Percentiles rank a stretch among this genome's conserved stretches.
phyloP scores from a whole-genome alignment of 202 grass and related monocot species.

The Panicum virgatum region DNA sequence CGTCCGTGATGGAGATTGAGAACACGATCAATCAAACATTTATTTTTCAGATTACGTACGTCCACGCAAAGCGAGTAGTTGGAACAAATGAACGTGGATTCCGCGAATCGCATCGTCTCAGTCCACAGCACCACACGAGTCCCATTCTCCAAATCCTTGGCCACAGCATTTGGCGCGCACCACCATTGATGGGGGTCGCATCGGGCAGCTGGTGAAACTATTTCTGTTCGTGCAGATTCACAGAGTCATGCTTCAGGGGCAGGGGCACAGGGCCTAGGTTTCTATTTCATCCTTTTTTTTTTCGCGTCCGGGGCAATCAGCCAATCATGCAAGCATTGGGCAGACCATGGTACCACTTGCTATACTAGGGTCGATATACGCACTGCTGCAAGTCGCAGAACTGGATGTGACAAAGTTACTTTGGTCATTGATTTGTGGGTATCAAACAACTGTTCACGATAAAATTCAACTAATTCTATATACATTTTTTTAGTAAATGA shows the following conservation, averaged over 20 bases:
- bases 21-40: not conserved
- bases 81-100: constrained; percentile 8
- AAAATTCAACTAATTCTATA: no score
- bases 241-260: not conserved
- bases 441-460: no score
- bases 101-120: constrained; percentile 9
- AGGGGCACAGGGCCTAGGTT: not conserved
- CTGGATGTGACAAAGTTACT: no score
- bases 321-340: constrained; percentile 1
- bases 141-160: not conserved
- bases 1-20: not conserved
- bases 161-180: not conserved
- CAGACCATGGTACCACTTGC: no score
- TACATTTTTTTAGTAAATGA: no score
- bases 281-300: constrained; percentile 18
- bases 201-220: no score
- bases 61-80: constrained; percentile 17
- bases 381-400: no score
- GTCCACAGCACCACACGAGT: not conserved
- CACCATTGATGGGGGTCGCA: no score
- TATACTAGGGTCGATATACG: no score
- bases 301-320: constrained; percentile 4
- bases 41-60: not conserved
- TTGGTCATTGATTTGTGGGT: no score
- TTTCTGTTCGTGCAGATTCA: no score